These are phyloP conservation scores for Pythium chondricola DNA, from an alignment of 352 stramenopile species.

Conservation along the genomic window DNA sequence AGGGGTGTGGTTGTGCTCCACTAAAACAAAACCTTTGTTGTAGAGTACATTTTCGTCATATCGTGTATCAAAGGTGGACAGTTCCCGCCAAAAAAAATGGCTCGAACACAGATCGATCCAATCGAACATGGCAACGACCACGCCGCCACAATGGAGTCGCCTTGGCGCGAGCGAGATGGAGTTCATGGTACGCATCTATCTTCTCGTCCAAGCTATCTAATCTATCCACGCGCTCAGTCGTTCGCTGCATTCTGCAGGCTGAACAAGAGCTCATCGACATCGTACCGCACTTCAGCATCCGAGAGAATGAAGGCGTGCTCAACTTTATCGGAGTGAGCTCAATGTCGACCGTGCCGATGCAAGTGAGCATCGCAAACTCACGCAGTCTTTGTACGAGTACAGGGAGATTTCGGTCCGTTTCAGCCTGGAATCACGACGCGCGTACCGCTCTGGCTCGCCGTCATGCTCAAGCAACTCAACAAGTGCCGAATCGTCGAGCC, in stretches of 20 bases:
- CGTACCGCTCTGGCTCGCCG: constrained; percentile 85
- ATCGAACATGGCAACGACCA: constrained; percentile 7
- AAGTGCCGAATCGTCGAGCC: constrained; percentile 82
- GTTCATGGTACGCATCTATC: constrained; percentile 50
- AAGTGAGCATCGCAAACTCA: neutral
- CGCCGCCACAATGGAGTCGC: constrained; percentile 20
- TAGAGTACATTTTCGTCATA: neutral
- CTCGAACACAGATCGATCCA: neutral
- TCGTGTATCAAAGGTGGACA: neutral
- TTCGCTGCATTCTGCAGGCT: constrained; percentile 52
- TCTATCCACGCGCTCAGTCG: too few species aligned
- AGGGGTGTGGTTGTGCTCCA: too few species aligned
- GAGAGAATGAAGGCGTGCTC: constrained; percentile 68
- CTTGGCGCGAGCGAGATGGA: constrained; percentile 66
- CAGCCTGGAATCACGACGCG: constrained; percentile 76
- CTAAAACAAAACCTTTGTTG: neutral
- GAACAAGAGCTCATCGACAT: constrained; percentile 86
- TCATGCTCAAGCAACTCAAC: constrained; percentile 86
- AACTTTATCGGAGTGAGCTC: constrained; percentile 67
- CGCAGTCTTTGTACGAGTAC: neutral
- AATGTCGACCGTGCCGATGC: neutral
- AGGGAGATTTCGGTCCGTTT: constrained; percentile 85
- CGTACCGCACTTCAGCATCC: constrained; percentile 80
- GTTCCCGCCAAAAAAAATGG: neutral
- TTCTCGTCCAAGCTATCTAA: too few species aligned